Percentiles rank a stretch among this genome's conserved stretches.
Evolutionary conservation across 345 rosid species (phyloP).

Genomic region (Syzygium grande): DNA sequence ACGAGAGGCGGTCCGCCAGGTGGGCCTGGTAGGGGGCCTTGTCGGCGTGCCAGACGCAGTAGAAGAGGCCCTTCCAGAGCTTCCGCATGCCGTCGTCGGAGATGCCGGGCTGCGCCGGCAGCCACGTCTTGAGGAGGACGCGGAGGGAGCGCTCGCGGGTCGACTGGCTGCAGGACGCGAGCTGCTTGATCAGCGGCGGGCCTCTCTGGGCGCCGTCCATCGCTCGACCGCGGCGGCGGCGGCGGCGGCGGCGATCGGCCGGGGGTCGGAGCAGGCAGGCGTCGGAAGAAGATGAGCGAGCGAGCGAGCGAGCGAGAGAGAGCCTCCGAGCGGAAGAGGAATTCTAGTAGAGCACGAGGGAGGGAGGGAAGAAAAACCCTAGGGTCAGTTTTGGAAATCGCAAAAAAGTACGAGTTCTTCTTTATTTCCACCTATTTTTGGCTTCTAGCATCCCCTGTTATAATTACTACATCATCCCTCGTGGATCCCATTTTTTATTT

Average conservation of each 20-base stretch:
- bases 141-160: slow-evolving; percentile 58
- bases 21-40: slow-evolving; percentile 58
- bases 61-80: slow-evolving; percentile 95
- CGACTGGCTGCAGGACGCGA: slow-evolving; percentile 58
- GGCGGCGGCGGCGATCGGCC: neutral
- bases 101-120: slow-evolving; percentile 51
- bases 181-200: slow-evolving; percentile 45
- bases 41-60: slow-evolving; percentile 97
- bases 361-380: neutral
- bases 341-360: neutral
- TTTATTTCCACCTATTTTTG: too few species aligned
- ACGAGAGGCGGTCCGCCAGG: slow-evolving; percentile 55
- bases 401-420: neutral
- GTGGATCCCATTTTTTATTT: too few species aligned
- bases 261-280: neutral
- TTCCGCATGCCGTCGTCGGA: slow-evolving; percentile 74
- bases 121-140: slow-evolving; percentile 54
- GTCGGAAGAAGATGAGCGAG: neutral
- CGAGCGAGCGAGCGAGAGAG: too few species aligned
- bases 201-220: neutral
- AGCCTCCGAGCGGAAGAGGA: neutral
- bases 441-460: too few species aligned
- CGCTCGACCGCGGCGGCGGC: neutral
- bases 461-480: too few species aligned
- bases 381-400: neutral